These are phyloP conservation scores for Corchorus capsularis DNA, from an alignment of 345 rosid species.

Conservation along the genomic window DNA sequence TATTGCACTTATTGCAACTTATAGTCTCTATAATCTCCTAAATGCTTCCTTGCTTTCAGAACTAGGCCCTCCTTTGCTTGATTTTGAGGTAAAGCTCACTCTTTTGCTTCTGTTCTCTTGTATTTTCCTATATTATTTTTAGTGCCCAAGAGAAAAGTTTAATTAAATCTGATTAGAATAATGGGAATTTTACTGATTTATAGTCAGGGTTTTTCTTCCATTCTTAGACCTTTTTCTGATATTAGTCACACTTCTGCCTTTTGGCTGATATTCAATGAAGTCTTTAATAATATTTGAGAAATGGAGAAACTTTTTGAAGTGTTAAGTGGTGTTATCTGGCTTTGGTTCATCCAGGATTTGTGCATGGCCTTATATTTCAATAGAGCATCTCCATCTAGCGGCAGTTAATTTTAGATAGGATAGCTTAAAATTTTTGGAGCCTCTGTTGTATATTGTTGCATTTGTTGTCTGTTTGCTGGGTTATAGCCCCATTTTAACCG, in stretches of 20 bases:
- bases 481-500: background rate
- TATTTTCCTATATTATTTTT: background rate
- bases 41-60: slow-evolving; percentile 79
- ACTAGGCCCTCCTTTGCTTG: slow-evolving; percentile 95
- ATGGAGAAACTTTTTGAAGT: background rate
- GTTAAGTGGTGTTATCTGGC: background rate
- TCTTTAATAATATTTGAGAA: background rate
- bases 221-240: background rate
- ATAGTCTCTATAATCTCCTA: slow-evolving; percentile 79
- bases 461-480: background rate
- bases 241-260: background rate
- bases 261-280: background rate
- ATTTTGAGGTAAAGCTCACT: slow-evolving; percentile 71
- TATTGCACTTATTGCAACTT: slow-evolving; percentile 78
- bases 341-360: background rate
- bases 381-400: too few species aligned
- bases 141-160: background rate
- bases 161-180: background rate
- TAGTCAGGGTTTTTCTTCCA: background rate
- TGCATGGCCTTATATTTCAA: too few species aligned
- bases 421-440: background rate
- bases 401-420: background rate
- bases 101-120: slow-evolving; percentile 10
- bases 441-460: background rate
- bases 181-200: background rate